phyloP scores from a whole-genome alignment of 2,329 filamentous ascomycete genomes.

The Penicillium occitanis region DNA sequence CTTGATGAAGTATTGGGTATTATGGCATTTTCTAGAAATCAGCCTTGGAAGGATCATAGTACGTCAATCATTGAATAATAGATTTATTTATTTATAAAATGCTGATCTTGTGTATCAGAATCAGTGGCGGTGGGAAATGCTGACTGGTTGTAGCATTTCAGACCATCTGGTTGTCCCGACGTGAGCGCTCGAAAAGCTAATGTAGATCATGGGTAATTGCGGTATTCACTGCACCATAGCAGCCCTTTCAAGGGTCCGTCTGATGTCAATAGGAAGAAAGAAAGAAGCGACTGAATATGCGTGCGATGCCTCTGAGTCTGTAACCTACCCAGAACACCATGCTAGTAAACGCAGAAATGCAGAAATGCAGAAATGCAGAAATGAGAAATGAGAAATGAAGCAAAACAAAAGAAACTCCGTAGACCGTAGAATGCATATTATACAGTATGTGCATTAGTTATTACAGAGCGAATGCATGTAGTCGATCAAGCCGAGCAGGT shows the following conservation, averaged over 20 bases:
- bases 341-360: background rate
- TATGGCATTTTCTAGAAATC: background rate
- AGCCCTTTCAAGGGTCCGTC: background rate
- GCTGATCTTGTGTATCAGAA: background rate
- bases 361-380: background rate
- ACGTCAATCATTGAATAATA: background rate
- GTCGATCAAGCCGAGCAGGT: background rate
- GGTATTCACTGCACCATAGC: background rate
- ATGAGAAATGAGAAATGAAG: too few relatives aligned
- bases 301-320: background rate
- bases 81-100: background rate
- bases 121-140: background rate
- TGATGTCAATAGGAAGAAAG: background rate
- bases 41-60: background rate
- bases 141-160: background rate
- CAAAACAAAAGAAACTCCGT: background rate
- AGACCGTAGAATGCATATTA: background rate
- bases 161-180: background rate
- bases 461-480: background rate
- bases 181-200: background rate
- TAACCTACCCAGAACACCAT: conserved; percentile 6
- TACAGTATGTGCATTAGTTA: background rate
- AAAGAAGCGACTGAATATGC: background rate
- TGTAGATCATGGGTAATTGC: background rate
- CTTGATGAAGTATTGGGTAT: background rate